phyloP scores from a whole-genome alignment of 2,329 filamentous ascomycete species.

The Apiospora koreana region DNA sequence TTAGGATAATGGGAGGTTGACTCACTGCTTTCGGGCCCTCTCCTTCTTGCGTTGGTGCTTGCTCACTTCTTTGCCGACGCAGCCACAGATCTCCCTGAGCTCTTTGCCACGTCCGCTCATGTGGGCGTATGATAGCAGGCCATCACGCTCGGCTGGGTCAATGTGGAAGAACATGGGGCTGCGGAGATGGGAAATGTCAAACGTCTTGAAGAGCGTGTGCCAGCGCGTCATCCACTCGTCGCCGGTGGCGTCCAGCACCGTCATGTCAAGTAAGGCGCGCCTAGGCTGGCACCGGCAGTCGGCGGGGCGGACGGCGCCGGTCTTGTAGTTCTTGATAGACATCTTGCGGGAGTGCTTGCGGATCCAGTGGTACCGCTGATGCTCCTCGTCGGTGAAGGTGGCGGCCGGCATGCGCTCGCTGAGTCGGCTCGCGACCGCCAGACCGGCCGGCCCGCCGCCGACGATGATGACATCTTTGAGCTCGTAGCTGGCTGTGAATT shows the following conservation, averaged over 20 bases:
- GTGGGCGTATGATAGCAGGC: slow-evolving; percentile 69
- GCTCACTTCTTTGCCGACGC: slow-evolving; percentile 77
- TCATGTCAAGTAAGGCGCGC: slow-evolving; percentile 43
- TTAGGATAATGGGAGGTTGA: background rate
- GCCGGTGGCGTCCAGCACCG: slow-evolving; percentile 68
- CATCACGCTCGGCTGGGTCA: slow-evolving; percentile 74
- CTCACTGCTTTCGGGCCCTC: slow-evolving; percentile 45
- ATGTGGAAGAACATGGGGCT: slow-evolving; percentile 85
- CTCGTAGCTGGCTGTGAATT: slow-evolving; percentile 25
- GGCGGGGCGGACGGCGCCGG: slow-evolving; percentile 30
- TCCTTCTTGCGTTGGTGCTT: slow-evolving; percentile 75
- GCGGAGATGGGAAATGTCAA: slow-evolving; percentile 71
- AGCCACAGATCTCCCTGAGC: slow-evolving; percentile 69
- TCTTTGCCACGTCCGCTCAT: slow-evolving; percentile 61
- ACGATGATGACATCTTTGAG: slow-evolving; percentile 70
- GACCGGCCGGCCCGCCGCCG: slow-evolving; percentile 73
- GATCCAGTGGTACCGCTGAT: slow-evolving; percentile 80
- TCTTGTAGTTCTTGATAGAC: slow-evolving; percentile 55
- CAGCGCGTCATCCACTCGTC: slow-evolving; percentile 70
- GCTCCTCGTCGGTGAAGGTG: slow-evolving; percentile 81
- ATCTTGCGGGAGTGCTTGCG: slow-evolving; percentile 63
- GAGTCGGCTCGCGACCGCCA: slow-evolving; percentile 72
- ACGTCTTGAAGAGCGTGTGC: slow-evolving; percentile 67
- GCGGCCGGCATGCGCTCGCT: slow-evolving; percentile 73
- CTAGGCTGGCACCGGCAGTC: slow-evolving; percentile 30